Base-by-base conservation (phyloP, 2,329 filamentous ascomycete genomes). In the Lachnellula arida region DNA sequence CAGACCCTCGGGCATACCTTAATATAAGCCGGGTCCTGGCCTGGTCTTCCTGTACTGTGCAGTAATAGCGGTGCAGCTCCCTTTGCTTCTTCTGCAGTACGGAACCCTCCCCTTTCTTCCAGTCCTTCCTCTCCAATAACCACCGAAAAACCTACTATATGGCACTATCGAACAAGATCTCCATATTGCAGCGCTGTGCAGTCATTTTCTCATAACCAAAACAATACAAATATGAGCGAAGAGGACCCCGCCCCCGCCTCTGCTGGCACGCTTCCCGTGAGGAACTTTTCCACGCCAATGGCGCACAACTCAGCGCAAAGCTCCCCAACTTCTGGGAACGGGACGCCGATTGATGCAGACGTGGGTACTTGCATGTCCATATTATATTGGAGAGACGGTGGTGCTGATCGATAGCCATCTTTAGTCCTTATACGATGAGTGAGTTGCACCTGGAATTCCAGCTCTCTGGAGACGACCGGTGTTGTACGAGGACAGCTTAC, bases 331-430 rank as follows among this genome's bases (percentile, higher is more conserved):
- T 32, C 49, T 23, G 49, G 51, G 5, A 37, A 46, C 32, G 52
- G 54, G 14, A 63, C 57, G 23, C 63, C 62, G 1, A 64, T 65
- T 19, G 60, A 64, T 50, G 54, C 62, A 44, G 63, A 65, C 46
- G 62, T 65, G 28, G 35, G 62, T 59, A 28, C 5, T 32, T 46
- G 15, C 39, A 25, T 46, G 5, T 44, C n/a, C 40, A 5, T 43
- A 37, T 15, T 40, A 9, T 40, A 40, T 5, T 40, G 37, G 37
- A 12, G 14, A n/a, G 2, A 40, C 3, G 3, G 9, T 32, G 28
- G 28, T 32, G 28, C 28, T 32, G 28, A 32, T 32, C 9, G 28
- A 32, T 32, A 32, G 17, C 14, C n/a, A 22, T 5, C 11, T 17
- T 37, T 52, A 63, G 61, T 56, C 58, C 14, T 46, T 55, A 11